Conservation (phyloP, 108 stramenopile species). For the Cyclotella kingstonii region DNA sequence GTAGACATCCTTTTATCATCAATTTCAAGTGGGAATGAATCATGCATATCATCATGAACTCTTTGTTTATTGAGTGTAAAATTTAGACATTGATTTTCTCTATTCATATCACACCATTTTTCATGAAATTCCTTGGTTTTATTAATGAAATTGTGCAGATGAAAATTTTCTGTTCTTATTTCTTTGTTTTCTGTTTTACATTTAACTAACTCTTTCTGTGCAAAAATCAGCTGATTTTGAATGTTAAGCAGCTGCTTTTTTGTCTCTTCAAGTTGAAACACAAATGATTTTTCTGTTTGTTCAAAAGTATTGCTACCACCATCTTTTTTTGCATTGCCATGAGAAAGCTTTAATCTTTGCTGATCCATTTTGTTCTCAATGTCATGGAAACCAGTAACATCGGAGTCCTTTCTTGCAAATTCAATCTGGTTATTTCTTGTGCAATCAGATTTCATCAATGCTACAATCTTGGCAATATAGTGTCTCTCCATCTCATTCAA, state of each 20-base stretch:
- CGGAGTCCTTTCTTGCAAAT: conserved; percentile 6
- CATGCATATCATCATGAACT: conserved; percentile 7
- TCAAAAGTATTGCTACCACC: conserved; percentile 15
- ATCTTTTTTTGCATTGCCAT: conserved; percentile 21
- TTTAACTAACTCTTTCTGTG: conserved; percentile 20
- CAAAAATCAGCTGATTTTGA: conserved; percentile 14
- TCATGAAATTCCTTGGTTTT: conserved; percentile 40
- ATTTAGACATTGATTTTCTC: conserved; percentile 32
- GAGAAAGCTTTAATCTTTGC: conserved; percentile 9
- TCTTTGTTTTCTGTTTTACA: conserved; percentile 20
- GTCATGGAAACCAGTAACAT: not conserved
- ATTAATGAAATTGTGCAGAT: conserved; percentile 39
- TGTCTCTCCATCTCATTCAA: conserved; percentile 21
- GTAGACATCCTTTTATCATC: conserved; percentile 12
- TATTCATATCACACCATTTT: conserved; percentile 33
- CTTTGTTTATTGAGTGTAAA: conserved; percentile 14
- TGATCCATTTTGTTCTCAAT: conserved; percentile 1
- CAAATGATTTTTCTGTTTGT: conserved; percentile 28
- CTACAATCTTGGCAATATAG: conserved; percentile 13
- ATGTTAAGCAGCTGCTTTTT: conserved; percentile 14
- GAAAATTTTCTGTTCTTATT: conserved; percentile 29
- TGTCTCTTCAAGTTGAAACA: conserved; percentile 22
- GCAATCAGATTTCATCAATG: conserved; percentile 9
- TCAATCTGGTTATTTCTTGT: not conserved
- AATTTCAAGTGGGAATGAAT: conserved; percentile 30